These are phyloP conservation scores for Populus trichocarpa DNA, from an alignment of 441 rosid genomes.

Conservation along the genomic window DNA sequence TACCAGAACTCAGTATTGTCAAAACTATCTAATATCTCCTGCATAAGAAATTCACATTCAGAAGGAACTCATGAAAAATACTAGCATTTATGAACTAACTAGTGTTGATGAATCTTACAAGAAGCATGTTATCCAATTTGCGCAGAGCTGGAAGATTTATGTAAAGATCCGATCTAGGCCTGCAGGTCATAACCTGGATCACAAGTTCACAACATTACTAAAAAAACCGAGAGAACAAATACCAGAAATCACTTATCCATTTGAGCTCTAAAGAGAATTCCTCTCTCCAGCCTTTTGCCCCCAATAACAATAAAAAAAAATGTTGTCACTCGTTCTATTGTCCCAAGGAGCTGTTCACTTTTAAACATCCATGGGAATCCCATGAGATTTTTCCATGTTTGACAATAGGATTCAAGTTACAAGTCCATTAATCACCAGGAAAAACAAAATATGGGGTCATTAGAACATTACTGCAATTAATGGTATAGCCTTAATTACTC, in stretches of 20 bases:
- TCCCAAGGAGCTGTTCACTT: not conserved
- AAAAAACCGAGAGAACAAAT: not conserved
- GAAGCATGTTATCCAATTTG: conserved; percentile 96
- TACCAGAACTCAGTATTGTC: conserved; percentile 86
- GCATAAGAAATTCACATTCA: conserved; percentile 15
- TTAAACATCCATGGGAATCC: not conserved
- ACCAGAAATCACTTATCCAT: not conserved
- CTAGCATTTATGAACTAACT: conserved; percentile 6
- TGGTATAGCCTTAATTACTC: not conserved
- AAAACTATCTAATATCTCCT: conserved; percentile 92
- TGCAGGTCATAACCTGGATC: conserved; percentile 91
- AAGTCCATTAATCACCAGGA: not conserved
- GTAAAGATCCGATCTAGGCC: conserved; percentile 86
- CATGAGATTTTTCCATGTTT: not conserved
- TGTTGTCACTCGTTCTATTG: not conserved
- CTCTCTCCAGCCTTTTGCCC: not conserved
- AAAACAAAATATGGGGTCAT: not conserved
- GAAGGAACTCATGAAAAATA: not conserved
- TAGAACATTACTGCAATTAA: not conserved
- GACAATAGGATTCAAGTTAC: not conserved
- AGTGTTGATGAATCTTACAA: conserved; percentile 46
- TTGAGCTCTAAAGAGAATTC: not conserved
- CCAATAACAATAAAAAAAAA: no score
- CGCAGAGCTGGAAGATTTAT: conserved; percentile 84
- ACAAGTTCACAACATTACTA: not conserved